phyloP scores from a whole-genome alignment of 805 yeast genomes.

The Candida tammaniensis region DNA sequence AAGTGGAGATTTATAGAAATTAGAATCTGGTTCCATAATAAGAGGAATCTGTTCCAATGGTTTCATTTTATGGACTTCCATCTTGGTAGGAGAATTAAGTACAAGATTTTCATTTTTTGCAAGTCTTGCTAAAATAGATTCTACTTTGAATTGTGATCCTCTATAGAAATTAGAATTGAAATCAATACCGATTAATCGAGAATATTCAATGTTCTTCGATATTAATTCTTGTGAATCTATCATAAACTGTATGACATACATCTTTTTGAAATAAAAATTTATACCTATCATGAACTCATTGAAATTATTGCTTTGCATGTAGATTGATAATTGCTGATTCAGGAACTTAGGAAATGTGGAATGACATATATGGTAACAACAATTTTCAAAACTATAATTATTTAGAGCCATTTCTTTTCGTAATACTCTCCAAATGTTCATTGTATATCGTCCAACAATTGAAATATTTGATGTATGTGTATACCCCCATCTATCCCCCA shows the following conservation, averaged over 20 bases:
- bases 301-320: constrained; percentile 16
- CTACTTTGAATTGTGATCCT: constrained; percentile 94
- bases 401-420: constrained; percentile 60
- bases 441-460: constrained; percentile 76
- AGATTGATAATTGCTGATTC: constrained; percentile 42
- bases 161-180: constrained; percentile 82
- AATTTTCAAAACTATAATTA: constrained; percentile 74
- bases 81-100: constrained; percentile 73
- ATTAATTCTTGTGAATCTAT: constrained; percentile 64
- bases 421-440: constrained; percentile 82
- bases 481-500: constrained; percentile 76
- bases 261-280: constrained; percentile 46
- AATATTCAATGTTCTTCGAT: constrained; percentile 72
- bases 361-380: constrained; percentile 66
- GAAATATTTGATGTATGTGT: constrained; percentile 69
- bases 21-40: constrained; percentile 88
- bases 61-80: constrained; percentile 78
- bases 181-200: constrained; percentile 84
- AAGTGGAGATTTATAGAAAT: constrained; percentile 82
- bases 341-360: constrained; percentile 63
- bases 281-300: constrained; percentile 31
- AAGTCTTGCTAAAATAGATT: constrained; percentile 72
- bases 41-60: constrained; percentile 86
- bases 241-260: constrained; percentile 44
- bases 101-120: constrained; percentile 74